These are phyloP conservation scores for Porogramme epimiltina DNA, from an alignment of 1,284 basidiomycete species.

Conservation along the genomic window DNA sequence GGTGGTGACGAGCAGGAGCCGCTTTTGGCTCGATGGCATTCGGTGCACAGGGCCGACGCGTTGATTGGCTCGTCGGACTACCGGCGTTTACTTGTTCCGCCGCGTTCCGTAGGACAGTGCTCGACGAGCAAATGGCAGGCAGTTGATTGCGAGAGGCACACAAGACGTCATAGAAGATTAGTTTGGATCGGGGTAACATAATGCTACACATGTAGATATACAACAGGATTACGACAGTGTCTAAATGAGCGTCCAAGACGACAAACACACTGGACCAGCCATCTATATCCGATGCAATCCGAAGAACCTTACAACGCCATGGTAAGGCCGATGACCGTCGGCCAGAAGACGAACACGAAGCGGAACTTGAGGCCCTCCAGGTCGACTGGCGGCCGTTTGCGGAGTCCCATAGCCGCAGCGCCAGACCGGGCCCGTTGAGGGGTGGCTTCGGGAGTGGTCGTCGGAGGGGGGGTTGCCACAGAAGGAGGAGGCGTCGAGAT, in stretches of 20 bases:
- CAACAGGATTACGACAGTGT: too few species aligned
- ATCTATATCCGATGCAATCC: too few species aligned
- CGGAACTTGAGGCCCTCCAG: conserved; percentile 50
- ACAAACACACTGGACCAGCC: too few species aligned
- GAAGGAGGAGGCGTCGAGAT: conserved; percentile 18
- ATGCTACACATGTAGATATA: too few species aligned
- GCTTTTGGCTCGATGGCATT: conserved; percentile 13
- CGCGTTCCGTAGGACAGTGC: too few species aligned
- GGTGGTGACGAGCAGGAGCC: conserved; percentile 20
- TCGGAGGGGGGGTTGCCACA: conserved; percentile 18
- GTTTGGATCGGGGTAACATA: too few species aligned
- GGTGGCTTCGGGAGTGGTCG: conserved; percentile 1
- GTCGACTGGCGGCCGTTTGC: conserved; percentile 31
- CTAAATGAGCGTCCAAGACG: too few species aligned
- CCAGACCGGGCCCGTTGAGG: not conserved
- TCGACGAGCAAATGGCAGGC: not conserved
- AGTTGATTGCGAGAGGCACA: too few species aligned
- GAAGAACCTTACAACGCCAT: conserved; percentile 39
- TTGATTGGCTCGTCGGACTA: conserved; percentile 6
- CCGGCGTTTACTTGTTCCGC: conserved; percentile 8
- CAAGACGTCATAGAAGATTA: too few species aligned
- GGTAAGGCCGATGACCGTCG: conserved; percentile 53
- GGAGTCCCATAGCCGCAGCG: conserved; percentile 24
- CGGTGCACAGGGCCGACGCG: conserved; percentile 18
- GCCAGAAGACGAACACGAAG: conserved; percentile 58